Evolutionary conservation across 345 rosid genomes (phyloP).

Genomic region (Murraya koenigii): DNA sequence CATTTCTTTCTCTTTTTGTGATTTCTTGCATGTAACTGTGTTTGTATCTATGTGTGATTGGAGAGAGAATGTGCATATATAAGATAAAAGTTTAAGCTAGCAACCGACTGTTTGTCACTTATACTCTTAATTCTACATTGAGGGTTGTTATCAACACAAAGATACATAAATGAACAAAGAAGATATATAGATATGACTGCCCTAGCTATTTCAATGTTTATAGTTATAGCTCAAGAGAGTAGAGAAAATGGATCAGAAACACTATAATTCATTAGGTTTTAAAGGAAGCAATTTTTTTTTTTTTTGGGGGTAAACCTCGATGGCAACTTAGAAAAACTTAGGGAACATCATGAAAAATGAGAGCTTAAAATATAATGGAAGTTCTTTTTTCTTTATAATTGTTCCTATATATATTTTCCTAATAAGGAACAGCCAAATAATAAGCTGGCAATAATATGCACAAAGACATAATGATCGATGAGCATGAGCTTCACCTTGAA

Average conservation of each 20-base stretch:
- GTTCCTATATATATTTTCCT: not conserved
- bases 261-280: too few relatives aligned
- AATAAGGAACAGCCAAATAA: not conserved
- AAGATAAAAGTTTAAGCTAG: not conserved
- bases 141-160: not conserved
- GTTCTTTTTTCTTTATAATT: too few relatives aligned
- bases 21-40: constrained; percentile 39
- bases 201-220: too few relatives aligned
- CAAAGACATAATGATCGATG: not conserved
- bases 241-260: not conserved
- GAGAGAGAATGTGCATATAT: constrained; percentile 4
- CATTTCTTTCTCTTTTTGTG: constrained; percentile 38
- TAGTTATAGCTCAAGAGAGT: not conserved
- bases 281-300: not conserved
- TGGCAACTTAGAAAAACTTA: not conserved
- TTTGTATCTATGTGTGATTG: constrained; percentile 17
- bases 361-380: not conserved
- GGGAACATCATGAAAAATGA: not conserved
- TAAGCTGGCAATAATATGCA: not conserved
- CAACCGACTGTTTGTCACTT: not conserved
- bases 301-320: not conserved
- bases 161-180: constrained; percentile 17
- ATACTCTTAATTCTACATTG: not conserved
- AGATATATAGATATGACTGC: not conserved
- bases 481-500: constrained; percentile 38